Base-by-base conservation (phyloP, 2,329 filamentous ascomycete genomes). In the Clarireedia monteithiana region DNA sequence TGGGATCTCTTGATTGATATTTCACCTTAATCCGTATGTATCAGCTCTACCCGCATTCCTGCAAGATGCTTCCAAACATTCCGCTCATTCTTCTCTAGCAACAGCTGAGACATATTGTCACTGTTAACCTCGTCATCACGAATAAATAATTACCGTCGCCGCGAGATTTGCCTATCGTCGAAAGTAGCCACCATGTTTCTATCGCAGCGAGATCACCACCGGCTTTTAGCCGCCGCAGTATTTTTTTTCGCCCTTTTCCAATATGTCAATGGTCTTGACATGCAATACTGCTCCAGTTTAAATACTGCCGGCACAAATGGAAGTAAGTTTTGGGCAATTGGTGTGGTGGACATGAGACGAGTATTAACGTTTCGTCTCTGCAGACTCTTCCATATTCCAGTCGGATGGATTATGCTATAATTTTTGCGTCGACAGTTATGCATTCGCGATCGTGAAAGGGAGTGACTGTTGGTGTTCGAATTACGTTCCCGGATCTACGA, bases 401-500 rank as follows among this genome's bases (percentile, higher is more conserved):
- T 87, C 86, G 20, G 83, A 89, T 63, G 87, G 87, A 30, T 77
- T 83, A 12, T 92, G 88, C 67, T 72, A 75, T 50, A 72, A 80
- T 49, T 77, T 77, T 49, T 92, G 88, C 71, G 64, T 70, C 26
- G 65, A 67, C 20, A 36, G 75, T 15, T 87, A 77, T 61, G 86
- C 87, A 40, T 88, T 85, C 59, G 86, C 85, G 61, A 75, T 92
- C 48, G 73, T 91, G 1, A 79, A 89, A 63, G 76, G 71, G 15
- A 74, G 81, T 34, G 70, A 76, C 51, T 92, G 88, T 68, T 92
- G 86, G 86, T 92, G 88, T 68, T 85, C 85, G 39, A 79, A 90
- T 67, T 84, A 84, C 64, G 76, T 77, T 2, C 88, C 88, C 7
- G 73, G 74, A 50, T 60, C 72, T 34, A 68, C 34, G 68, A 74